Evolutionary conservation across 441 rosid genomes (phyloP).

Genomic region (Gossypium davidsonii): DNA sequence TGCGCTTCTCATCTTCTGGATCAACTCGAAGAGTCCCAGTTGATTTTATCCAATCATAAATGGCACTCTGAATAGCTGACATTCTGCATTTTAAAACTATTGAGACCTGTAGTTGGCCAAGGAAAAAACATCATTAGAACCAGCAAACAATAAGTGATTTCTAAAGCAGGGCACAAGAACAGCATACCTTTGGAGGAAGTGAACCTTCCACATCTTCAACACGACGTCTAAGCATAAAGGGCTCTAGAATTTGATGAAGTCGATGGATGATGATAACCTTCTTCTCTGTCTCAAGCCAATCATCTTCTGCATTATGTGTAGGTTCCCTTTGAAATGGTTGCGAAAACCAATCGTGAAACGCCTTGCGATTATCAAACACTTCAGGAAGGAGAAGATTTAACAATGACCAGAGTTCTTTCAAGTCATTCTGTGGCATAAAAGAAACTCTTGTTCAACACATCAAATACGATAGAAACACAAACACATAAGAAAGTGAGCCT

Average conservation of each 20-base stretch:
- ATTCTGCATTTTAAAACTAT: conserved; percentile 90
- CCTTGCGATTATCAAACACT: conserved; percentile 97
- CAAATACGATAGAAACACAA: neutral
- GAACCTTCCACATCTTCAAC: conserved; percentile 99
- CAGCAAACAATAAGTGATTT: conserved; percentile 17
- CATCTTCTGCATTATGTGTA: conserved; percentile 86
- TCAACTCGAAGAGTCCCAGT: conserved; percentile 96
- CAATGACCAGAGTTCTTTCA: conserved; percentile 99
- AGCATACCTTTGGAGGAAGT: conserved; percentile 92
- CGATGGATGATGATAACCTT: conserved; percentile 97
- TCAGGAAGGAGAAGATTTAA: conserved; percentile 97
- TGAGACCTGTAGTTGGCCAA: conserved; percentile 54
- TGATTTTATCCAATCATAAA: conserved; percentile 97
- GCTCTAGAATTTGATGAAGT: conserved; percentile 99
- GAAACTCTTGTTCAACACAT: conserved; percentile 3
- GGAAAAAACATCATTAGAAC: conserved; percentile 25
- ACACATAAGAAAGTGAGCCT: neutral
- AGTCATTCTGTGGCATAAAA: conserved; percentile 70
- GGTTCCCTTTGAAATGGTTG: conserved; percentile 97
- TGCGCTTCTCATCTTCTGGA: conserved; percentile 89
- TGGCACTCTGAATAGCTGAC: conserved; percentile 95
- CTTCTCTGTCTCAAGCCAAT: conserved; percentile 99
- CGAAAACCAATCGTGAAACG: conserved; percentile 99
- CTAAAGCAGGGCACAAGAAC: conserved; percentile 1
- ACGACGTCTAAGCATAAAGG: conserved; percentile 99